phyloP scores from a whole-genome alignment of 345 rosid species.

The Zanthoxylum bungeanum region DNA sequence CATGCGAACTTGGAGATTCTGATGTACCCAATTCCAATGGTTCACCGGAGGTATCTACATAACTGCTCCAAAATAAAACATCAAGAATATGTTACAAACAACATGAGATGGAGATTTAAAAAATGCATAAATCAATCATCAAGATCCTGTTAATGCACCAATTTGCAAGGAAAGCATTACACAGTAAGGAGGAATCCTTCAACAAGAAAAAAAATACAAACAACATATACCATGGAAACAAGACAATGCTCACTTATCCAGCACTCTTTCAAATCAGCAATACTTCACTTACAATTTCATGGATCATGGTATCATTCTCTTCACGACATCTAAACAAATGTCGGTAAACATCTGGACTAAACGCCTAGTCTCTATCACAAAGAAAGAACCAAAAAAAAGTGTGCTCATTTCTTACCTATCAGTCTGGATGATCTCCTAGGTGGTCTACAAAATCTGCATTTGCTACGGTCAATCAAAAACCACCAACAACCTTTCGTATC shows the following conservation, averaged over 20 bases:
- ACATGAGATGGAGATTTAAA: background rate
- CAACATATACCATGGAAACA: background rate
- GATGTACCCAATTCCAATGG: constrained; percentile 40
- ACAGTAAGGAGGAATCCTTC: background rate
- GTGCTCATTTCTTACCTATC: background rate
- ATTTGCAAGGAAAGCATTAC: constrained; percentile 3
- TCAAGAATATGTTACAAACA: constrained; percentile 1
- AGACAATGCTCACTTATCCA: background rate
- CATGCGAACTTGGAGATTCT: constrained; percentile 32
- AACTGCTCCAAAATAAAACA: constrained; percentile 45
- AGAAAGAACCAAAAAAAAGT: background rate
- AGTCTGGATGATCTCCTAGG: background rate
- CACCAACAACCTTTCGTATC: background rate
- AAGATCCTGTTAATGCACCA: too few relatives aligned
- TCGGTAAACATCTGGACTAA: background rate
- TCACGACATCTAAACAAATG: background rate
- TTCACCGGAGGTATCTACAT: constrained; percentile 42
- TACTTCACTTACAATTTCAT: background rate
- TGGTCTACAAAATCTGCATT: background rate
- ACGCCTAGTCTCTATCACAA: background rate
- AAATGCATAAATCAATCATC: background rate
- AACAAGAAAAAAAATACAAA: background rate
- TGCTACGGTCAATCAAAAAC: background rate
- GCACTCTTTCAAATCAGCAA: background rate
- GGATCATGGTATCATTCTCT: background rate